Evolutionary conservation across 495 filamentous ascomycete genomes (phyloP).

Genomic region (Penicillium taxi): DNA sequence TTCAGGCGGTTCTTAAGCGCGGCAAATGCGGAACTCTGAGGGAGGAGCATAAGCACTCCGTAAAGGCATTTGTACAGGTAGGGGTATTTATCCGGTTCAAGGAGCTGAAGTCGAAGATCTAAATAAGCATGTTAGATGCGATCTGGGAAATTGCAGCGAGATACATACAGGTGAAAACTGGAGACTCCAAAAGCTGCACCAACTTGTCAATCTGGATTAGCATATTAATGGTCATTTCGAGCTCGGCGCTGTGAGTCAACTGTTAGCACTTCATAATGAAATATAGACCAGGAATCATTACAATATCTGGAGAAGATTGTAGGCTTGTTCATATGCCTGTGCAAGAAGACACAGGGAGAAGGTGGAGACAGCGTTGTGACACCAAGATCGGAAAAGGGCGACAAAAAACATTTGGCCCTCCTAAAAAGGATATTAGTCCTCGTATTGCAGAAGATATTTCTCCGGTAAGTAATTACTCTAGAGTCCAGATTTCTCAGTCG

Average conservation of each 20-base stretch:
- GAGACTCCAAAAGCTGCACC: slow-evolving; percentile 93
- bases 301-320: slow-evolving; percentile 95
- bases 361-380: slow-evolving; percentile 95
- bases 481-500: slow-evolving; percentile 84
- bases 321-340: slow-evolving; percentile 97
- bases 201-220: slow-evolving; percentile 99
- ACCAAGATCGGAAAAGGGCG: slow-evolving; percentile 91
- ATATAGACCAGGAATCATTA: slow-evolving; percentile 33
- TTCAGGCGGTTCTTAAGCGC: slow-evolving; percentile 95
- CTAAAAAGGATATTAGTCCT: slow-evolving; percentile 30
- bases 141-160: background rate
- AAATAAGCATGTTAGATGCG: slow-evolving; percentile 5
- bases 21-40: slow-evolving; percentile 94
- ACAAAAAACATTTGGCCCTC: slow-evolving; percentile 96
- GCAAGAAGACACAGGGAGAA: slow-evolving; percentile 94
- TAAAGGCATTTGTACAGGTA: slow-evolving; percentile 98
- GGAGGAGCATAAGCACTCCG: slow-evolving; percentile 93
- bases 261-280: slow-evolving; percentile 28
- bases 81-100: slow-evolving; percentile 96
- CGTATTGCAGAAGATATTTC: background rate
- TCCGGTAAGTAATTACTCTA: slow-evolving; percentile 44
- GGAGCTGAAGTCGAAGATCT: slow-evolving; percentile 92
- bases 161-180: slow-evolving; percentile 84
- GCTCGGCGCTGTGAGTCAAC: slow-evolving; percentile 59
- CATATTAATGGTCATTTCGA: slow-evolving; percentile 98